Conservation (phyloP, 371 early-diverging fungal species). For the Syncephalastrum racemosum region DNA sequence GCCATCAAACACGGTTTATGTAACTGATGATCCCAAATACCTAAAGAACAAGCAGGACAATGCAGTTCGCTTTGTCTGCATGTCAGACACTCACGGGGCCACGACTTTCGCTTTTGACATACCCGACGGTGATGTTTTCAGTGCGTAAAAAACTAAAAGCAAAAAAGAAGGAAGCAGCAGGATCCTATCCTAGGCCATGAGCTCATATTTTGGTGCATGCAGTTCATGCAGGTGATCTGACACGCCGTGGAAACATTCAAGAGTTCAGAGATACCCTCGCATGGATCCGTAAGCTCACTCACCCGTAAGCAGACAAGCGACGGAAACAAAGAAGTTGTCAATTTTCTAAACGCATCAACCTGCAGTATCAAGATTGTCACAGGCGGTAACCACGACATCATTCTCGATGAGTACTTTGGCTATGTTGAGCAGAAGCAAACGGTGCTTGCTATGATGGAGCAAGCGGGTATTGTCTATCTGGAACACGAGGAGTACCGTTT, state of each 20-base stretch:
- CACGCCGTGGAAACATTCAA: constrained; percentile 19
- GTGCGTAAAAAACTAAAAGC: constrained; percentile 18
- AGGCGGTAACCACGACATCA: constrained; percentile 58
- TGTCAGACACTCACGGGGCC: constrained; percentile 46
- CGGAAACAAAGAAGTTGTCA: constrained; percentile 8
- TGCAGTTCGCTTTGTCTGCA: constrained; percentile 39
- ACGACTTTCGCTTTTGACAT: constrained; percentile 26
- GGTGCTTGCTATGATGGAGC: constrained; percentile 21
- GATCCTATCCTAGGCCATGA: constrained; percentile 1
- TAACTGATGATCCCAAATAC: too few species aligned
- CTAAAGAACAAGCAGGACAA: constrained; percentile 4
- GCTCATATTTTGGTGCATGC: background rate
- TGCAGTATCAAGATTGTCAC: constrained; percentile 49
- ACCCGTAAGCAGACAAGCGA: constrained; percentile 20
- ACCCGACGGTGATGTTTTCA: constrained; percentile 45
- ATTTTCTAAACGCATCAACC: background rate
- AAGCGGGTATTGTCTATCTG: constrained; percentile 43
- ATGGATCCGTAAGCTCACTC: constrained; percentile 37
- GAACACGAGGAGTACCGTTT: constrained; percentile 44
- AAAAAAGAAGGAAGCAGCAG: background rate
- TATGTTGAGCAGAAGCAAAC: constrained; percentile 15
- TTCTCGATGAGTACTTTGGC: constrained; percentile 28
- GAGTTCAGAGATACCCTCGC: constrained; percentile 25
- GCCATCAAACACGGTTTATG: too few species aligned
- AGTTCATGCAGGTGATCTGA: constrained; percentile 51